Conservation (phyloP, 1,284 basidiomycete genomes). For the Leccinum pachyderme region DNA sequence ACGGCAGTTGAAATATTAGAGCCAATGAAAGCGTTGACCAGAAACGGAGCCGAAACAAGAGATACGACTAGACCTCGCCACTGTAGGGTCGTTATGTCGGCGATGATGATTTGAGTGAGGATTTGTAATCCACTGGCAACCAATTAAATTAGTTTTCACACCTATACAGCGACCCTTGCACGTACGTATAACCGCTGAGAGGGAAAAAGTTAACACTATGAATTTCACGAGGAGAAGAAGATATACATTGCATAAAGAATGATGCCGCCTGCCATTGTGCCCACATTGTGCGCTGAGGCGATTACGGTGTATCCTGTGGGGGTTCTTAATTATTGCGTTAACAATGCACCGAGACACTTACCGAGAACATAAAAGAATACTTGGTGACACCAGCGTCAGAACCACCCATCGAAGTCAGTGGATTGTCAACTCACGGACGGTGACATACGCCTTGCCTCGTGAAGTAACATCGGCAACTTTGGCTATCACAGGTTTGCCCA, state of each 20-base stretch:
- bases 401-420: neutral
- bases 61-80: conserved; percentile 75
- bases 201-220: neutral
- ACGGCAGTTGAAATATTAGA: conserved; percentile 64
- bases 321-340: neutral
- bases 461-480: conserved; percentile 73
- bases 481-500: conserved; percentile 78
- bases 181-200: conserved; percentile 53
- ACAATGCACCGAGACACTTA: conserved; percentile 17
- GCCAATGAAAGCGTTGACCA: conserved; percentile 68
- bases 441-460: conserved; percentile 56
- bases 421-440: conserved; percentile 51
- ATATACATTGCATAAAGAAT: conserved; percentile 53
- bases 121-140: conserved; percentile 59
- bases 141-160: conserved; percentile 3
- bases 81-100: conserved; percentile 76
- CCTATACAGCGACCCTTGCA: neutral
- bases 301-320: conserved; percentile 61
- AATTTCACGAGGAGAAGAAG: neutral
- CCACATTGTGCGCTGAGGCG: conserved; percentile 57
- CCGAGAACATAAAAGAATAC: conserved; percentile 58
- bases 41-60: conserved; percentile 66
- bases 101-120: conserved; percentile 72
- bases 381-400: conserved; percentile 19
- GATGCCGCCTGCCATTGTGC: conserved; percentile 53